Evolutionary conservation across 2,329 filamentous ascomycete species (phyloP).

Genomic region (Lojkania enalia): DNA sequence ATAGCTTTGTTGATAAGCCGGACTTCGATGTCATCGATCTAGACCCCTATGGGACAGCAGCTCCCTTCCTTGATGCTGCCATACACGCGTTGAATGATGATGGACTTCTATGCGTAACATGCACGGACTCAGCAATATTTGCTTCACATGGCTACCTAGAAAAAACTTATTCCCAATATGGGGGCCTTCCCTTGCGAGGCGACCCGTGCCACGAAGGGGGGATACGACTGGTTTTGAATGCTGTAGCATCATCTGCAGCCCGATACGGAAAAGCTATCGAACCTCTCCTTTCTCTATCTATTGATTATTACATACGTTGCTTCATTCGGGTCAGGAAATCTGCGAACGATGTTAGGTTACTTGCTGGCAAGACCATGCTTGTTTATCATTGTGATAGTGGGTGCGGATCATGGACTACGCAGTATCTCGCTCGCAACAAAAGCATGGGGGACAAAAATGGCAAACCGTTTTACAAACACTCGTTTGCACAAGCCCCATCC

Average conservation of each 20-base stretch:
- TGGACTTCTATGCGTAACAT: slow-evolving; percentile 90
- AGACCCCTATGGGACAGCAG: slow-evolving; percentile 93
- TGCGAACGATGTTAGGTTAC: slow-evolving; percentile 84
- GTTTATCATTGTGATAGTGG: slow-evolving; percentile 89
- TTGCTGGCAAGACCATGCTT: slow-evolving; percentile 88
- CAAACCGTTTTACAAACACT: slow-evolving; percentile 73
- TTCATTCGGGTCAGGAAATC: slow-evolving; percentile 83
- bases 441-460: slow-evolving; percentile 69
- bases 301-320: slow-evolving; percentile 91
- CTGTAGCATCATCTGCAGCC: slow-evolving; percentile 77
- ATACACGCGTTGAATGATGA: slow-evolving; percentile 86
- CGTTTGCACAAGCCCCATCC: slow-evolving; percentile 71
- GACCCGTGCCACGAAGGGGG: slow-evolving; percentile 86
- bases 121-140: slow-evolving; percentile 94
- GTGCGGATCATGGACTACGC: slow-evolving; percentile 88
- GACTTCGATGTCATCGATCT: slow-evolving; percentile 92
- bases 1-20: slow-evolving; percentile 64
- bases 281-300: slow-evolving; percentile 87
- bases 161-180: slow-evolving; percentile 92
- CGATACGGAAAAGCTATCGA: slow-evolving; percentile 88
- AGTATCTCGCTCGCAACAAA: slow-evolving; percentile 73
- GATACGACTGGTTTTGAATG: slow-evolving; percentile 80
- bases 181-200: slow-evolving; percentile 84
- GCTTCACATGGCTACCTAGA: slow-evolving; percentile 92
- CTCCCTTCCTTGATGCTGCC: slow-evolving; percentile 88